A percentile compares a stretch with the other conserved stretches of the same genome.
Evolutionary conservation across 257 asterid species (phyloP).

Genomic region (Lavandula angustifolia): DNA sequence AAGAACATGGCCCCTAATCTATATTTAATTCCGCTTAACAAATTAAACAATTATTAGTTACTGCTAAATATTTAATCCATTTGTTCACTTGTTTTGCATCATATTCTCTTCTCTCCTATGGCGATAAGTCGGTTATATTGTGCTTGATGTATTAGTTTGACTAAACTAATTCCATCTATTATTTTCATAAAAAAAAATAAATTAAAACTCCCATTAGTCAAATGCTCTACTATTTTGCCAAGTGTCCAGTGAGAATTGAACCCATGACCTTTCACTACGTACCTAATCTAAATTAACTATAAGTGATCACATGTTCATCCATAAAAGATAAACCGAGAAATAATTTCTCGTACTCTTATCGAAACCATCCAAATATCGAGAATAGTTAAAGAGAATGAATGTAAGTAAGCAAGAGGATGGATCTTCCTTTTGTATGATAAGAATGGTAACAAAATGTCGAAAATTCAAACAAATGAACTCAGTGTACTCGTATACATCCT

Average conservation of each 20-base stretch:
- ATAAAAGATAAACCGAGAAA: no score
- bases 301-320: no score
- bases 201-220: neutral
- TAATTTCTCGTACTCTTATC: no score
- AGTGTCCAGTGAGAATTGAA: no score
- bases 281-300: no score
- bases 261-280: no score
- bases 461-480: conserved; percentile 12
- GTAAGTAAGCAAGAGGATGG: neutral
- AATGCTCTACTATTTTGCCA: neutral
- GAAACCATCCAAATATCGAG: no score
- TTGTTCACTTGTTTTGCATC: conserved; percentile 32
- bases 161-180: conserved; percentile 20
- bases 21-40: neutral
- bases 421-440: neutral
- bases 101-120: conserved; percentile 21
- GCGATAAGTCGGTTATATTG: conserved; percentile 15
- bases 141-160: conserved; percentile 7
- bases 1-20: conserved; percentile 12
- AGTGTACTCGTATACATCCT: conserved; percentile 13
- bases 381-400: no score
- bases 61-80: conserved; percentile 19
- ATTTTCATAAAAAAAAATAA: neutral
- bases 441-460: conserved; percentile 2
- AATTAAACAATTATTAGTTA: neutral